These are phyloP conservation scores for Conoideocrella luteorostrata DNA, from an alignment of 2,329 filamentous ascomycete genomes.

Conservation along the genomic window DNA sequence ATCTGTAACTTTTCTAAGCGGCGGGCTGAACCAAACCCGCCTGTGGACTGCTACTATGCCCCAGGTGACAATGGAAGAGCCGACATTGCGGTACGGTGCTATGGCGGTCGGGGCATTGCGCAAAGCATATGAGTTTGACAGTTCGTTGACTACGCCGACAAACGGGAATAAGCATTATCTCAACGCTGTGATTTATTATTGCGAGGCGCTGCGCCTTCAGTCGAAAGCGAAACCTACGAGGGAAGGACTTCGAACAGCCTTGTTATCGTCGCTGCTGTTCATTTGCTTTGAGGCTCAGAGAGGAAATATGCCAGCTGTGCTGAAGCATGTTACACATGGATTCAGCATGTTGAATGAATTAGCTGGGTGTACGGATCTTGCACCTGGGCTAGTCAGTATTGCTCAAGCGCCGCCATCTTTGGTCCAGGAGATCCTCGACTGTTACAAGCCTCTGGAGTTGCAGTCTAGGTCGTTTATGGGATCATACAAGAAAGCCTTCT, in stretches of 20 bases:
- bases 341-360: constrained; percentile 35
- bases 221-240: constrained; percentile 28
- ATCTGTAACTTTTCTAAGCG: constrained; percentile 29
- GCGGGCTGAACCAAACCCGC: constrained; percentile 24
- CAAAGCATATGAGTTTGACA: constrained; percentile 23
- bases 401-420: constrained; percentile 29
- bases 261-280: constrained; percentile 33
- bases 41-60: constrained; percentile 36
- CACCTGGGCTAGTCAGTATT: constrained; percentile 29
- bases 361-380: constrained; percentile 27
- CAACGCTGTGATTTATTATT: constrained; percentile 34
- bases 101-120: constrained; percentile 35
- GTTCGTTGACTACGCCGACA: constrained; percentile 14
- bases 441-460: constrained; percentile 31
- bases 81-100: constrained; percentile 30
- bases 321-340: constrained; percentile 34
- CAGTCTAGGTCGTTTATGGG: constrained; percentile 34
- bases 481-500: constrained; percentile 29
- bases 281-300: constrained; percentile 35
- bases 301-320: constrained; percentile 32
- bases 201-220: constrained; percentile 33
- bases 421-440: constrained; percentile 33
- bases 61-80: constrained; percentile 31
- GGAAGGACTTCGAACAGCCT: constrained; percentile 31
- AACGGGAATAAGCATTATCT: constrained; percentile 30